A percentile compares a stretch with the other conserved stretches of the same genome.
phyloP scores from a whole-genome alignment of 2,329 filamentous ascomycete genomes.

The Emericellopsis cladophorae region DNA sequence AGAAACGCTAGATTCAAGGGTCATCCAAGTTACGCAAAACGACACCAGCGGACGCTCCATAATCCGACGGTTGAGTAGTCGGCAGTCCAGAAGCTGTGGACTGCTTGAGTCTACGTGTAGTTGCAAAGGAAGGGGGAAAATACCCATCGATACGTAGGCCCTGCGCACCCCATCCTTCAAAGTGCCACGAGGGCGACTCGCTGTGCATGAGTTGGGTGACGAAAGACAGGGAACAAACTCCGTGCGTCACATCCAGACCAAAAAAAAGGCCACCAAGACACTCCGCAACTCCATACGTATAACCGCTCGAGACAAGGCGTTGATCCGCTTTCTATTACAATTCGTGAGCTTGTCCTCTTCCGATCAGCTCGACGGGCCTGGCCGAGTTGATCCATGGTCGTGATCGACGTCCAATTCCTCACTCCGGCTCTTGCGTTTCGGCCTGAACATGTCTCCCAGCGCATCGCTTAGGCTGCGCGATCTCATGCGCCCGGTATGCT shows the following conservation, averaged over 20 bases:
- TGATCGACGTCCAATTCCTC: conserved; percentile 4
- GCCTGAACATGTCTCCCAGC: conserved; percentile 24
- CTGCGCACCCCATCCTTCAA: background rate
- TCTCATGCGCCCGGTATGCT: conserved; percentile 12
- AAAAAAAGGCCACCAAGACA: too few relatives aligned
- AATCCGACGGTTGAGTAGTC: too few relatives aligned
- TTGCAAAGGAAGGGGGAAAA: too few relatives aligned
- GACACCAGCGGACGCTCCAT: too few relatives aligned
- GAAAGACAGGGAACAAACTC: background rate
- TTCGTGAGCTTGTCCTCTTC: too few relatives aligned
- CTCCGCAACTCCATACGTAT: too few relatives aligned
- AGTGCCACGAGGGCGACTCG: background rate
- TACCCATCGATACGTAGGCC: too few relatives aligned
- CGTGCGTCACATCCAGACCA: background rate
- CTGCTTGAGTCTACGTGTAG: too few relatives aligned
- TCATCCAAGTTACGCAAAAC: background rate
- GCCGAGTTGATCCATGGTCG: background rate
- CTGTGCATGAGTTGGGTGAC: background rate
- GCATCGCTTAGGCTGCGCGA: conserved; percentile 28
- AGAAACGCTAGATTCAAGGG: background rate
- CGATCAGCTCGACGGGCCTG: background rate
- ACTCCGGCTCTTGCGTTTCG: conserved; percentile 17
- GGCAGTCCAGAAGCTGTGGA: too few relatives aligned
- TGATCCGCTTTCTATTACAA: too few relatives aligned
- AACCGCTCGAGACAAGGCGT: too few relatives aligned